A percentile compares a stretch with the other conserved stretches of the same genome.
phyloP scores from a whole-genome alignment of 768 basidiomycete genomes.

The Suillus fuscotomentosus region DNA sequence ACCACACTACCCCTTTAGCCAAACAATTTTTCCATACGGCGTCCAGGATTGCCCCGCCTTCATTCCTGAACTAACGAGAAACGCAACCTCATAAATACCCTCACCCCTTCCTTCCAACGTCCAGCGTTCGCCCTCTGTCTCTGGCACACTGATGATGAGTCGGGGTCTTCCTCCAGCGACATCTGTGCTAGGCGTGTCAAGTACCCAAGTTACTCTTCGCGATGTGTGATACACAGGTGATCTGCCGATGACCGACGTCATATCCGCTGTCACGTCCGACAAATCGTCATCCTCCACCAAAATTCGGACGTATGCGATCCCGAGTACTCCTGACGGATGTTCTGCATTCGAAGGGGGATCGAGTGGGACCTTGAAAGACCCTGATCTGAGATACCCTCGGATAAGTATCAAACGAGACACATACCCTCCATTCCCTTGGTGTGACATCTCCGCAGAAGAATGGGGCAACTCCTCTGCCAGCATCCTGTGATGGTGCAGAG shows the following conservation, averaged over 20 bases:
- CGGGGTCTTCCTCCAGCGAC: constrained; percentile 16
- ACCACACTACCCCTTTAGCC: constrained; percentile 20
- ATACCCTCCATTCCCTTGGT: constrained; percentile 54
- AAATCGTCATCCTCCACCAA: constrained; percentile 34
- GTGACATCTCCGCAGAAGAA: constrained; percentile 80
- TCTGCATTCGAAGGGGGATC: constrained; percentile 43
- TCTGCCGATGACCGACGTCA: constrained; percentile 50
- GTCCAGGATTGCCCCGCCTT: constrained; percentile 35
- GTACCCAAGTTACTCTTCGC: constrained; percentile 38
- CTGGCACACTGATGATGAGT: constrained; percentile 38
- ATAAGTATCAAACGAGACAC: constrained; percentile 16
- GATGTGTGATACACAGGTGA: constrained; percentile 28
- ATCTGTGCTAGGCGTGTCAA: constrained; percentile 34
- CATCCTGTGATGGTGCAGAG: constrained; percentile 32
- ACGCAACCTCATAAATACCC: constrained; percentile 55
- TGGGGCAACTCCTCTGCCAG: constrained; percentile 42
- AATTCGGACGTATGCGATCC: constrained; percentile 50
- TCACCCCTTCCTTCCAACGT: constrained; percentile 29
- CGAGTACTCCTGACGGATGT: constrained; percentile 50
- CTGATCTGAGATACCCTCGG: neutral
- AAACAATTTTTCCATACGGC: constrained; percentile 52
- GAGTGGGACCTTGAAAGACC: constrained; percentile 43
- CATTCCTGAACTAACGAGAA: constrained; percentile 35
- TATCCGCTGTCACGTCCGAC: constrained; percentile 29
- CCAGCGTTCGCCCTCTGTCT: constrained; percentile 32